Base-by-base conservation (phyloP, 2,329 filamentous ascomycete genomes). In the Aspergillus unguis region DNA sequence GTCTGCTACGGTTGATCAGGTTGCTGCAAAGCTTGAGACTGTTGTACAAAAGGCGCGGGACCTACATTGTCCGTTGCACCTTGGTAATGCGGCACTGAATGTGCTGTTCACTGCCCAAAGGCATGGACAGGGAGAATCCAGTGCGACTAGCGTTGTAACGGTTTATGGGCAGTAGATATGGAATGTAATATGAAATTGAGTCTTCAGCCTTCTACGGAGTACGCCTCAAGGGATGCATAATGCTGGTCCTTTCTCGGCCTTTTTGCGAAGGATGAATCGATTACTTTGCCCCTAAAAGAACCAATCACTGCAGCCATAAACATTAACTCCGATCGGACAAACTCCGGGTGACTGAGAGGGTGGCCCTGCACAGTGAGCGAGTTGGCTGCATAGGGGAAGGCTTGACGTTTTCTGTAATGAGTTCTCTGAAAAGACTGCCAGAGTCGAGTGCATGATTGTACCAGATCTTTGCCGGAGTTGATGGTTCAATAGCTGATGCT, bases 1-100 rank as follows among this genome's bases (percentile, higher is more conserved):
- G 3, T 70, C 69, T 47, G 63, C 69, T 26, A 71, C 66, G 0
- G 58, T 77, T 4, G 65, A 71, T 37, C 66, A 71, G 32, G 72
- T 72, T 6, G 66, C 69, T 8, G 46, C 55, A 23, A 71, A 71
- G 51, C 58, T 79, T 48, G 67, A 69, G 26, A 68, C 62, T 17
- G 75, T 71, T 5, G 72, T 77, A 31, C 71, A 78, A 42, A 72
- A 71, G 62, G 71, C 68, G 3, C 60, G 71, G 27, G 69, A 73
- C 44, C 44, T 72, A 7, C 64, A 72, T 52, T 70, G 68, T 33
- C 71, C 71, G 17, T 52, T 74, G 53, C 61, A 73, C 53, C 48
- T 74, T 35, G 71, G 68, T 4, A 72, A 69, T 58, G 64, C 65
- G 38, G 69, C 71, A 33, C 50, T 74, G 58, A 70, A 53, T 51